Base-by-base conservation (phyloP, 805 yeast species). In the Candida broadrunensis region DNA sequence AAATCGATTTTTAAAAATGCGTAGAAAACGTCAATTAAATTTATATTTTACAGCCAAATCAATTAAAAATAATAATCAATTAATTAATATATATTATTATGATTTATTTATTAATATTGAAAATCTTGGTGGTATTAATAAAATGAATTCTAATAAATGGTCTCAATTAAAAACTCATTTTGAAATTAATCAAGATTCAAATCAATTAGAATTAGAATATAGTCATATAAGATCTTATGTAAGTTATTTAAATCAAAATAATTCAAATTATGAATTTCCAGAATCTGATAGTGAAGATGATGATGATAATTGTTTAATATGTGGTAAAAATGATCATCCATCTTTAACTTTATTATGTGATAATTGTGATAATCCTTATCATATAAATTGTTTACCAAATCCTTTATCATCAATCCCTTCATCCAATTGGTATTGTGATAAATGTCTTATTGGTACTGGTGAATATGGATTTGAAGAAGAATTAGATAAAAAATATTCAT, bases 381-480 rank as follows among this genome's bases (percentile, higher is more conserved):
- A 90, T 58, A 68, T 72, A 61, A 62, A 65, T 30, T 88, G 96
- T 55, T 63, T 88, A n/a, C 62, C 61, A 12, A 84, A 84, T 2
- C 80, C 80, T 1, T 49, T 84, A 18, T 54, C 60, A 1, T 51
- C 52, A 2, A 63, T 82, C 2, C 89, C 90, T 0, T 55, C 67
- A 19, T 77, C 77, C 9, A 75, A 70, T 14, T 90, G 96, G 96
- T 83, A 74, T 54, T 90, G 98, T 59, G 84, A 83, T 37, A 76
- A 75, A 42, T 90, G 98, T 60, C 66, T 90, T n/a, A 70, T 85
- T 12, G 96, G 96, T 0, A 83, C 87, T 31, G 91, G 93, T 1
- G 89, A 81, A 47, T 90, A 88, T 54, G 96, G 95, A 0, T 90
- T 91, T 58, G 90, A 85, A 47, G 93, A 85, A 48, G 61, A 61